Base-by-base conservation (phyloP, 306 rosid genomes). In the Carpinus viminea region DNA sequence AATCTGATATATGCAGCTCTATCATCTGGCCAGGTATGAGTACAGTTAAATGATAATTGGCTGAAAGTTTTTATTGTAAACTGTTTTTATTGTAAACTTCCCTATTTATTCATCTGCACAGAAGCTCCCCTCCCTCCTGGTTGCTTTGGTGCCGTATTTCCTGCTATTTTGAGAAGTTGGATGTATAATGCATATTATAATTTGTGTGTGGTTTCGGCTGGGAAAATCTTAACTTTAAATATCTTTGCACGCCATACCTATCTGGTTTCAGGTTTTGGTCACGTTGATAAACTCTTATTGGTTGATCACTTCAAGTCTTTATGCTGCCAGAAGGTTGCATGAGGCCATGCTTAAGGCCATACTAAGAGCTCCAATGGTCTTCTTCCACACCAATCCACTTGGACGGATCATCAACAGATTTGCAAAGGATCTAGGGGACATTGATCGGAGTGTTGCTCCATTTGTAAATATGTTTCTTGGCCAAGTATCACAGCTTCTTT, bases 351-450 rank as follows among this genome's bases (percentile, higher is more conserved):
- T 94, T 78, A 68, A 51, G 66, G 89, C 98, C 74, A 89, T 94
- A n/a, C 80, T 94, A 84, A 90, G 87, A 86, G 97, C 93, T 83
- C 97, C 98, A 24, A 92, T 94, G 96, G 88, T 90, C 45, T 94
- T 94, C 80, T 94, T 94, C 85, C 93, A 94, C 17, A 94, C 97
- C 75, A 92, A 92, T 83, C 98, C 98, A 43, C 93, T 92, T 31
- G 98, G 97, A 73, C 84, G 98, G 79, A 85, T 94, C 79, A 90
- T 94, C 82, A 92, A 94, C 83, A 86, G 97, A 81, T 94, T 94
- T 72, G 96, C 98, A 28, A 94, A 92, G 85, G 98, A 94, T 89
- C 93, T 92, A 11, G 94, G 98, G 46, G 98, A 94, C 87, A 86
- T 94, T 77, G 98, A 94, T 82, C 91, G 98, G 46, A 91, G 60